Percentiles rank a stretch among this genome's conserved stretches.
phyloP scores from a whole-genome alignment of 2,329 filamentous ascomycete genomes.

The Triangularia verruculosa region DNA sequence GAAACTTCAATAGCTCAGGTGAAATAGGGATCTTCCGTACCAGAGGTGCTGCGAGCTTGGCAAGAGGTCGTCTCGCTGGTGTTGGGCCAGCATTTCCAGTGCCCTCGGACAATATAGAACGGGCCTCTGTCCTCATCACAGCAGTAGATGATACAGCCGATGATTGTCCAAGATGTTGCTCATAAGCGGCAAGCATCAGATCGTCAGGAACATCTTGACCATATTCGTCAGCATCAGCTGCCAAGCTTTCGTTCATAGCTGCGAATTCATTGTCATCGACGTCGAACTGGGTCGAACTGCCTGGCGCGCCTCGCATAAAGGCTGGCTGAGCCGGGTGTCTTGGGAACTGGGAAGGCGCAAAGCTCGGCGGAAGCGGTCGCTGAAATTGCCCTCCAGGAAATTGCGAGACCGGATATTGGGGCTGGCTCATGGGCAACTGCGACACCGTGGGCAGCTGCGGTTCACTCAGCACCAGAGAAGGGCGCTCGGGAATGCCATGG shows the following conservation, averaged over 20 bases:
- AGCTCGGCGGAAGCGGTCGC: background rate
- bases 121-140: slow-evolving; percentile 23
- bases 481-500: slow-evolving; percentile 32
- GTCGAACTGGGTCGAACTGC: background rate
- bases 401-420: background rate
- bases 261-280: background rate
- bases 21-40: slow-evolving; percentile 40
- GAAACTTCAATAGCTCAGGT: slow-evolving; percentile 58
- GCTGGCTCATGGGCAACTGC: background rate
- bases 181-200: slow-evolving; percentile 48
- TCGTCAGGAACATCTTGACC: slow-evolving; percentile 20
- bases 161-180: slow-evolving; percentile 44
- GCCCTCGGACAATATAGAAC: slow-evolving; percentile 45
- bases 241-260: background rate
- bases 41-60: slow-evolving; percentile 31
- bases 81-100: slow-evolving; percentile 40
- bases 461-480: slow-evolving; percentile 49
- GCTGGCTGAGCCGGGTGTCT: background rate
- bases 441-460: slow-evolving; percentile 38
- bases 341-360: background rate
- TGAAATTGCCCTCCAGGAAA: background rate
- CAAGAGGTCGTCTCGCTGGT: slow-evolving; percentile 20
- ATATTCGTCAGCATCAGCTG: slow-evolving; percentile 12
- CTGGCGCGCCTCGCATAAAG: background rate
- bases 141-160: slow-evolving; percentile 30